Conservation (phyloP, 805 yeast species). For the Lipomyces mesembrius region DNA sequence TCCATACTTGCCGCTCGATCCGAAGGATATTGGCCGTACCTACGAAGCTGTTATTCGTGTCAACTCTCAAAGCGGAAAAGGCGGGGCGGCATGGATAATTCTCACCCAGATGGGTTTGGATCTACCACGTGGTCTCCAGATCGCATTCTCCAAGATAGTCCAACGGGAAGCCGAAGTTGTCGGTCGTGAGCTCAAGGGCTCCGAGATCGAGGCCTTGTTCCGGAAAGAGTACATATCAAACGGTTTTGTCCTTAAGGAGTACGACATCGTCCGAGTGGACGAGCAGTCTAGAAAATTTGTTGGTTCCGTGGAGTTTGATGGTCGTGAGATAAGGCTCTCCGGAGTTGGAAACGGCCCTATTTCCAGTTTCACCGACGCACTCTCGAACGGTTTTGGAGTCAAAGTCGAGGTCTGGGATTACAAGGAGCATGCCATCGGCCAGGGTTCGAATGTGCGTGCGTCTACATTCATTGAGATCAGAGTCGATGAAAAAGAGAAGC, state of each 20-base stretch:
- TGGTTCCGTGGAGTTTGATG: conserved; percentile 57
- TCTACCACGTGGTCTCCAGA: conserved; percentile 79
- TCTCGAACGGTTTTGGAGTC: conserved; percentile 54
- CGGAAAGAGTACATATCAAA: conserved; percentile 56
- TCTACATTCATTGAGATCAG: conserved; percentile 73
- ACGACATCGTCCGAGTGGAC: conserved; percentile 52
- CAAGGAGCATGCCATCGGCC: conserved; percentile 80
- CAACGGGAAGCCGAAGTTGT: conserved; percentile 69
- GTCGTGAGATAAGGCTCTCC: conserved; percentile 48
- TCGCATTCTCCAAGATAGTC: conserved; percentile 72
- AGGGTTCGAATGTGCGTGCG: conserved; percentile 71
- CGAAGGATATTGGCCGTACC: conserved; percentile 83
- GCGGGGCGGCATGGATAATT: conserved; percentile 89
- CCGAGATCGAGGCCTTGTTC: conserved; percentile 69
- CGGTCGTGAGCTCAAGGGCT: conserved; percentile 71
- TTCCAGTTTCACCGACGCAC: conserved; percentile 71
- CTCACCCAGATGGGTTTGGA: conserved; percentile 75
- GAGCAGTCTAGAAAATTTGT: conserved; percentile 53
- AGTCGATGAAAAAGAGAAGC: conserved; percentile 48
- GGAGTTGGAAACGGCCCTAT: conserved; percentile 86
- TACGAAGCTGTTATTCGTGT: conserved; percentile 91
- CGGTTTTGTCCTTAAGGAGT: conserved; percentile 51
- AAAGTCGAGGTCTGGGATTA: conserved; percentile 67
- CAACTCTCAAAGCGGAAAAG: conserved; percentile 86
- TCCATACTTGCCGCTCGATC: conserved; percentile 85